Conservation (phyloP, 202 grass and related monocot species). For the Saccharum hybrid region DNA sequence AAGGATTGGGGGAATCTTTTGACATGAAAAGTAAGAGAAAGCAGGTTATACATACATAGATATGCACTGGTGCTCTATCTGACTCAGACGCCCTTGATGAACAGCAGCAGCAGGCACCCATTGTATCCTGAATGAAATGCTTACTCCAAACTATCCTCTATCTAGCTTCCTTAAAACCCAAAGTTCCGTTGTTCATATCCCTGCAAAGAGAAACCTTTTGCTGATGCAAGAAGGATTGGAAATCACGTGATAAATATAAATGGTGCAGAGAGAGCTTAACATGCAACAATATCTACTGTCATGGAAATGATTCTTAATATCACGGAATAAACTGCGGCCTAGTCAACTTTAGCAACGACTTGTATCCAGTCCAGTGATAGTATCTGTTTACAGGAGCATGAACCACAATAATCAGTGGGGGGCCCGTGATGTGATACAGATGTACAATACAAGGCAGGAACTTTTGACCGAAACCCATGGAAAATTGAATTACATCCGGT, state of each 20-base stretch:
- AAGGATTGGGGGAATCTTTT: background rate
- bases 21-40: slow-evolving; percentile 24
- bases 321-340: background rate
- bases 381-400: background rate
- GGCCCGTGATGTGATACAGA: too few species aligned
- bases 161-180: slow-evolving; percentile 36
- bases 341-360: too few species aligned
- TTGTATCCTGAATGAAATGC: slow-evolving; percentile 51
- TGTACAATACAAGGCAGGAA: background rate
- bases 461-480: background rate
- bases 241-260: slow-evolving; percentile 33
- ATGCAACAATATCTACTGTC: background rate
- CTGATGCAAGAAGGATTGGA: slow-evolving; percentile 25
- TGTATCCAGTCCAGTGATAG: background rate
- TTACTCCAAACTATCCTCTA: slow-evolving; percentile 36
- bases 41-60: slow-evolving; percentile 64
- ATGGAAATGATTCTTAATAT: background rate
- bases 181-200: slow-evolving; percentile 53
- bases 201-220: slow-evolving; percentile 36
- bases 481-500: background rate
- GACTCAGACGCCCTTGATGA: slow-evolving; percentile 61
- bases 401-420: background rate
- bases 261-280: background rate
- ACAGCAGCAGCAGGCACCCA: slow-evolving; percentile 75
- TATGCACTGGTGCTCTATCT: slow-evolving; percentile 68